phyloP scores from a whole-genome alignment of 1,139 yeast genomes.

The Candida glucosophila region DNA sequence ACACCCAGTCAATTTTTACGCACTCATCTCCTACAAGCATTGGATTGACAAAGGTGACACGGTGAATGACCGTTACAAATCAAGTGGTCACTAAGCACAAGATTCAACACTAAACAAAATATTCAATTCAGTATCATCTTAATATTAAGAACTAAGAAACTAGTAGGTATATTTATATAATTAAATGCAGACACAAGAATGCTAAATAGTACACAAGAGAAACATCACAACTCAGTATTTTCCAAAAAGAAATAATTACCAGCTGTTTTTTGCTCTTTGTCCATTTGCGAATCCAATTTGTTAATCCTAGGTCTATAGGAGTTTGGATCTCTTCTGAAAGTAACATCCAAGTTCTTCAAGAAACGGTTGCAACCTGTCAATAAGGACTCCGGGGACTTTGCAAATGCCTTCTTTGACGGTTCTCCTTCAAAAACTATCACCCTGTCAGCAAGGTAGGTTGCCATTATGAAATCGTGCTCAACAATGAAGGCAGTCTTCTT shows the following conservation, averaged over 20 bases:
- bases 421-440: slow-evolving; percentile 96
- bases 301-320: slow-evolving; percentile 98
- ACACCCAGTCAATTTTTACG: too few relatives aligned
- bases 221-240: slow-evolving; percentile 25
- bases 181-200: too few relatives aligned
- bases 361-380: slow-evolving; percentile 95
- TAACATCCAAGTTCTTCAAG: slow-evolving; percentile 93
- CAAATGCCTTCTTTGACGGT: slow-evolving; percentile 78
- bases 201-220: slow-evolving; percentile 4
- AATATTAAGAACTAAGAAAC: too few relatives aligned
- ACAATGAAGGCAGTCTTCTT: slow-evolving; percentile 97
- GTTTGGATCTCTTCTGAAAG: slow-evolving; percentile 98
- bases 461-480: slow-evolving; percentile 99
- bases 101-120: too few relatives aligned
- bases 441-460: slow-evolving; percentile 95
- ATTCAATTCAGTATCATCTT: too few relatives aligned
- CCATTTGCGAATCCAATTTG: slow-evolving; percentile 96
- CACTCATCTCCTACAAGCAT: too few relatives aligned
- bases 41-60: too few relatives aligned
- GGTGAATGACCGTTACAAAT: too few relatives aligned
- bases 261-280: slow-evolving; percentile 82
- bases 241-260: slow-evolving; percentile 97
- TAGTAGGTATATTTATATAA: too few relatives aligned
- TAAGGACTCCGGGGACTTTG: slow-evolving; percentile 83
- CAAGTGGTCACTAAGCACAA: too few relatives aligned